These are phyloP conservation scores for Botrytis elliptica DNA, from an alignment of 2,329 filamentous ascomycete species.

Conservation along the genomic window DNA sequence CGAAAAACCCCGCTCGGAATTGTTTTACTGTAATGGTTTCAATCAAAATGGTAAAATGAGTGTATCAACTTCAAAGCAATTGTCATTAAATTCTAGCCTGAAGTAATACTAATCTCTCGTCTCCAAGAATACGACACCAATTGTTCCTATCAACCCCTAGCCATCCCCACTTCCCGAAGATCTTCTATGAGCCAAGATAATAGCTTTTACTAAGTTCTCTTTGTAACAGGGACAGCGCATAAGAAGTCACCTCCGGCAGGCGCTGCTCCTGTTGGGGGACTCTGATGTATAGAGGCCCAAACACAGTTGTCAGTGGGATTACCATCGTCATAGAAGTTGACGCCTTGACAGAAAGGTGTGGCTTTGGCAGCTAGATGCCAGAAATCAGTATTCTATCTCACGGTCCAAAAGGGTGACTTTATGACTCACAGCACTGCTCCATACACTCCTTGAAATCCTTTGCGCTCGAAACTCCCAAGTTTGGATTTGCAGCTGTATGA, in stretches of 20 bases:
- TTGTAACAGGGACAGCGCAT: constrained; percentile 1
- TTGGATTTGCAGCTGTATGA: background rate
- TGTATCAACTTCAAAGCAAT: background rate
- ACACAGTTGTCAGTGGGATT: constrained; percentile 12
- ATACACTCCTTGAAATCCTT: constrained; percentile 17
- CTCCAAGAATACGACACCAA: background rate
- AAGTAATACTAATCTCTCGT: background rate
- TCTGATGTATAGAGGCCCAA: background rate
- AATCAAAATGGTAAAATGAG: background rate
- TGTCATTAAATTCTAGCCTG: constrained; percentile 14
- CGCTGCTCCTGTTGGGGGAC: background rate
- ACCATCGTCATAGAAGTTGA: constrained; percentile 11
- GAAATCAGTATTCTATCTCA: background rate
- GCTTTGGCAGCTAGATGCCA: background rate
- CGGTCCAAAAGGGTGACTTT: background rate
- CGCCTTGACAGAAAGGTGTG: background rate
- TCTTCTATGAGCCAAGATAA: background rate
- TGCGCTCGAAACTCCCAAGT: constrained; percentile 10
- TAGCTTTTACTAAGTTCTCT: background rate
- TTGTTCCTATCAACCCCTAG: too few species aligned
- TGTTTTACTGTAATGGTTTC: background rate
- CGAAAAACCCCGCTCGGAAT: background rate
- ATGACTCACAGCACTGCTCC: constrained; percentile 16
- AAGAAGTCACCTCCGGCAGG: constrained; percentile 6
- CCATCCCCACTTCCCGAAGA: background rate